Conservation (phyloP, 2,329 filamentous ascomycete genomes). For the Chaetomiaceae sp. region DNA sequence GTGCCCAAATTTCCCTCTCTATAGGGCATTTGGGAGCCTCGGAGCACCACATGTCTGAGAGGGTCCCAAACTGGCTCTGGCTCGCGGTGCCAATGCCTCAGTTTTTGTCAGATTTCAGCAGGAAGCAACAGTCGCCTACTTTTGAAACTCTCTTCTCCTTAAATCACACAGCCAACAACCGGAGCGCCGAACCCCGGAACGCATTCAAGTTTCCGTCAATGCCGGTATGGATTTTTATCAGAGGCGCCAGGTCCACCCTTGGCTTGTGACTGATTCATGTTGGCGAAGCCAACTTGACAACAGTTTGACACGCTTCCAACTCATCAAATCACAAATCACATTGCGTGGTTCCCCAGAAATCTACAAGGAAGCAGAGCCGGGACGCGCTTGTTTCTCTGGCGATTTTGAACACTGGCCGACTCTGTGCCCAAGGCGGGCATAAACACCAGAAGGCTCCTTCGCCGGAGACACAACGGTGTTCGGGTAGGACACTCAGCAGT, state of each 20-base stretch:
- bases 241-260: neutral
- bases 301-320: constrained; percentile 36
- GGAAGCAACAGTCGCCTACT: neutral
- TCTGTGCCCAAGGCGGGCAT: constrained; percentile 56
- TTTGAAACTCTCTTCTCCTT: constrained; percentile 2
- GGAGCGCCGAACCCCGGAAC: constrained; percentile 3
- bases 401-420: constrained; percentile 5
- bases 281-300: constrained; percentile 18
- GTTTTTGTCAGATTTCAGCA: constrained; percentile 3
- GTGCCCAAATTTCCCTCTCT: no score
- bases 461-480: constrained; percentile 74
- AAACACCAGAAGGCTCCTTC: constrained; percentile 71
- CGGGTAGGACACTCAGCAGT: constrained; percentile 71
- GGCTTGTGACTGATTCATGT: constrained; percentile 21
- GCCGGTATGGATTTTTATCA: neutral
- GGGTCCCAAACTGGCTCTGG: neutral
- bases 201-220: neutral
- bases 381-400: neutral
- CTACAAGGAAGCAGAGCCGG: constrained; percentile 35
- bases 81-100: neutral
- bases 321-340: constrained; percentile 38
- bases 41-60: neutral
- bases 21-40: no score
- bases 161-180: neutral
- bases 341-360: constrained; percentile 42